phyloP scores from a whole-genome alignment of 495 filamentous ascomycete genomes.

The Hyaloscypha finlandica region DNA sequence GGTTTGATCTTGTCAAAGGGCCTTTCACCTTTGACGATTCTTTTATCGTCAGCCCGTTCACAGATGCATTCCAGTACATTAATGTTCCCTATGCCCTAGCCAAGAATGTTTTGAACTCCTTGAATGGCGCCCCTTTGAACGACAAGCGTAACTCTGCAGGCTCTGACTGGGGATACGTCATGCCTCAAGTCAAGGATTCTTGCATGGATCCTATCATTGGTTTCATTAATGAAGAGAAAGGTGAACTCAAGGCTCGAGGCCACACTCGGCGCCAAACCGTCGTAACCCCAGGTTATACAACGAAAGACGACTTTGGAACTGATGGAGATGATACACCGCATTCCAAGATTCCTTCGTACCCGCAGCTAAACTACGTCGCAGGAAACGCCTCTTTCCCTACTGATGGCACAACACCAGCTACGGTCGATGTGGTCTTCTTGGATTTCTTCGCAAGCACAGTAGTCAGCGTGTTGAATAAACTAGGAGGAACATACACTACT shows the following conservation, averaged over 20 bases:
- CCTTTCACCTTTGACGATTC: slow-evolving; percentile 75
- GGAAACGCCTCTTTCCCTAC: slow-evolving; percentile 51
- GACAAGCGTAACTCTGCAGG: slow-evolving; percentile 42
- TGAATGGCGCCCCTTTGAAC: slow-evolving; percentile 44
- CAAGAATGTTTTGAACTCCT: slow-evolving; percentile 48
- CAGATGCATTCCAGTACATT: slow-evolving; percentile 68
- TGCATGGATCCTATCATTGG: slow-evolving; percentile 42
- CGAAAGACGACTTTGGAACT: slow-evolving; percentile 46
- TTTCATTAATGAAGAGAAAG: slow-evolving; percentile 22
- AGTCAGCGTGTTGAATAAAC: slow-evolving; percentile 41
- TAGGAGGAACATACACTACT: slow-evolving; percentile 42
- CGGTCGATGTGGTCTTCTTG: slow-evolving; percentile 74
- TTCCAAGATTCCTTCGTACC: slow-evolving; percentile 59
- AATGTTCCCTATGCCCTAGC: slow-evolving; percentile 68
- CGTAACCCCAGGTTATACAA: slow-evolving; percentile 42
- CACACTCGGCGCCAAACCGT: slow-evolving; percentile 43
- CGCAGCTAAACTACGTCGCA: slow-evolving; percentile 70
- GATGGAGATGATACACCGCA: slow-evolving; percentile 83
- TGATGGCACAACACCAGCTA: slow-evolving; percentile 46
- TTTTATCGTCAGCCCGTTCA: slow-evolving; percentile 81
- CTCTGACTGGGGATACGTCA: slow-evolving; percentile 14
- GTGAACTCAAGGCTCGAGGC: slow-evolving; percentile 28
- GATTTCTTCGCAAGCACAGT: slow-evolving; percentile 72
- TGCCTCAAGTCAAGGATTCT: slow-evolving; percentile 41
- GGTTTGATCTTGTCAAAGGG: slow-evolving; percentile 84